These are phyloP conservation scores for Corylus heterophylla DNA, from an alignment of 306 rosid genomes.

Conservation along the genomic window DNA sequence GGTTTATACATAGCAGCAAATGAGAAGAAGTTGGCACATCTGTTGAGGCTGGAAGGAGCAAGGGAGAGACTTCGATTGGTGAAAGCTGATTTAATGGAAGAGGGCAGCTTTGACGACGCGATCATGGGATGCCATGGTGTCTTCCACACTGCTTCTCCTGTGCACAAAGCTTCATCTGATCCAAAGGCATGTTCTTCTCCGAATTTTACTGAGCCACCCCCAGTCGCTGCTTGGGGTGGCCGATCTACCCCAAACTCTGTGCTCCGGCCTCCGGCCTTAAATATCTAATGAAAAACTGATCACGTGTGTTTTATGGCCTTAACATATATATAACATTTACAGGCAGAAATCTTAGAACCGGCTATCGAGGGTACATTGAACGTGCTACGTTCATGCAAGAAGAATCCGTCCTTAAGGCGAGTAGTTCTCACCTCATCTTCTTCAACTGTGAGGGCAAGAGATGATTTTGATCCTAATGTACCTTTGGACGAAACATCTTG, in stretches of 20 bases:
- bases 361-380: conserved; percentile 77
- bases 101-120: conserved; percentile 77
- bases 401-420: conserved; percentile 54
- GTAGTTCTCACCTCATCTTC: conserved; percentile 89
- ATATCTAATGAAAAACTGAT: no score
- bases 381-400: conserved; percentile 69
- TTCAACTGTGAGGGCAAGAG: conserved; percentile 64
- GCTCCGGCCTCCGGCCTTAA: no score
- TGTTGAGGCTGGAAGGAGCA: conserved; percentile 86
- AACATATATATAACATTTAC: background rate
- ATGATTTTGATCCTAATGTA: conserved; percentile 52
- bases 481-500: conserved; percentile 76
- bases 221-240: no score
- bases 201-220: no score
- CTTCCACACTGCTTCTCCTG: conserved; percentile 94
- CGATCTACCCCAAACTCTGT: no score
- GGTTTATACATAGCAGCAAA: conserved; percentile 42
- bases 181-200: conserved; percentile 53
- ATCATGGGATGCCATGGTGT: conserved; percentile 81
- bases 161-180: conserved; percentile 52
- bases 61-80: conserved; percentile 66
- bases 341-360: conserved; percentile 70
- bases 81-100: conserved; percentile 71
- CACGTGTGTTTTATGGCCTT: background rate
- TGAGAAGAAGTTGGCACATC: conserved; percentile 58